phyloP scores from a whole-genome alignment of 768 basidiomycete species.

The Fomitopsis pulvina region DNA sequence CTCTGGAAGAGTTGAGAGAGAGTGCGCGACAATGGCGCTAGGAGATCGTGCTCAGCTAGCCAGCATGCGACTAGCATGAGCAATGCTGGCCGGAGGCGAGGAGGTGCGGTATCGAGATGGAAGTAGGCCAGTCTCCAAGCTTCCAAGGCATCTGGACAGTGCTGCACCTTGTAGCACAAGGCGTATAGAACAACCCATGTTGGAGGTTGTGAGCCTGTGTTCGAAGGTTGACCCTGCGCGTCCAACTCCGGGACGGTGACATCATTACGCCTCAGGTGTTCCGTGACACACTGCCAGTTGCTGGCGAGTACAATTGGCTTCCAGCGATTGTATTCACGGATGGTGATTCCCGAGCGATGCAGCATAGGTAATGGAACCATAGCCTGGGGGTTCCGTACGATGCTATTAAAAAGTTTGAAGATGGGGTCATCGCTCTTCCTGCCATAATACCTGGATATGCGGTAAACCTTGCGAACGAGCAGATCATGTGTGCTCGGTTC shows the following conservation, averaged over 20 bases:
- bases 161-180: slow-evolving; percentile 37
- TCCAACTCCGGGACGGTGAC: not conserved
- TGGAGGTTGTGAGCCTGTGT: slow-evolving; percentile 24
- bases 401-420: not conserved
- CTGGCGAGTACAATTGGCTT: not conserved
- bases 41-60: not conserved
- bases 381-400: not conserved
- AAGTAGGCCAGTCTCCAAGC: slow-evolving; percentile 36
- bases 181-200: slow-evolving; percentile 52
- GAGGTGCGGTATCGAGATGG: slow-evolving; percentile 28
- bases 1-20: not conserved
- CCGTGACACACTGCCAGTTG: not conserved
- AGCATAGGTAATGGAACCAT: not conserved
- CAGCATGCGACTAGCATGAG: slow-evolving; percentile 35
- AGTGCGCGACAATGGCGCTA: not conserved
- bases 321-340: slow-evolving; percentile 7
- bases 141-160: slow-evolving; percentile 37
- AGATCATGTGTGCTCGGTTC: not conserved
- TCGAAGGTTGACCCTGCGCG: not conserved
- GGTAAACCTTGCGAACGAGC: not conserved
- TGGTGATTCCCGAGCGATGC: not conserved
- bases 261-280: not conserved
- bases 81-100: slow-evolving; percentile 33
- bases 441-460: not conserved
- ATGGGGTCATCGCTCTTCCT: not conserved